Conservation (phyloP, 257 asterid species). For the Echites panduratus region DNA sequence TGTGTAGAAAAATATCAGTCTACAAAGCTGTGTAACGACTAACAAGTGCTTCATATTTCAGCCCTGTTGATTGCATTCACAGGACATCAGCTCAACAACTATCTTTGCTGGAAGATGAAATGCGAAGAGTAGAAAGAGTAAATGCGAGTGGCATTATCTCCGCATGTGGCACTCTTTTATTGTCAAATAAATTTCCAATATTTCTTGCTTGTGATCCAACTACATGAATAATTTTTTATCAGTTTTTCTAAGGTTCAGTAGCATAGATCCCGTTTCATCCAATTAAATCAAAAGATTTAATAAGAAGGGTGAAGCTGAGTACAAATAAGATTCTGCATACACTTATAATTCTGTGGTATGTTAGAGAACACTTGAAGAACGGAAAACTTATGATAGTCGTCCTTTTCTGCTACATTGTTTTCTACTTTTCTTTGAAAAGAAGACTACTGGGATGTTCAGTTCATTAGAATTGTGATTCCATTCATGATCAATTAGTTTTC, state of each 20-base stretch:
- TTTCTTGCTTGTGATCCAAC: not conserved
- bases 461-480: no score
- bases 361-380: no score
- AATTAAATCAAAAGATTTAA: not conserved
- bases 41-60: constrained; percentile 36
- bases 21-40: constrained; percentile 20
- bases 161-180: not conserved
- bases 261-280: not conserved
- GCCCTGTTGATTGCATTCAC: constrained; percentile 97
- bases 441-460: no score
- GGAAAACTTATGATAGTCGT: no score
- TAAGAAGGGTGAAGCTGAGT: no score
- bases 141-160: constrained; percentile 48
- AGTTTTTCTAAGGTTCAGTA: not conserved
- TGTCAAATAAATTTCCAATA: not conserved
- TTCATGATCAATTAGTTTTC: no score
- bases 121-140: constrained; percentile 97
- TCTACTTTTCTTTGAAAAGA: not conserved
- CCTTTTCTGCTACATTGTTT: not conserved
- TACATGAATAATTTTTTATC: not conserved
- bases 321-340: no score
- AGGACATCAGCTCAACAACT: constrained; percentile 97
- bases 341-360: no score
- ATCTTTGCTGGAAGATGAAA: constrained; percentile 94
- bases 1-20: not conserved